These are phyloP conservation scores for Ganoderma lucidum DNA, from an alignment of 1,284 basidiomycete genomes.

Conservation along the genomic window DNA sequence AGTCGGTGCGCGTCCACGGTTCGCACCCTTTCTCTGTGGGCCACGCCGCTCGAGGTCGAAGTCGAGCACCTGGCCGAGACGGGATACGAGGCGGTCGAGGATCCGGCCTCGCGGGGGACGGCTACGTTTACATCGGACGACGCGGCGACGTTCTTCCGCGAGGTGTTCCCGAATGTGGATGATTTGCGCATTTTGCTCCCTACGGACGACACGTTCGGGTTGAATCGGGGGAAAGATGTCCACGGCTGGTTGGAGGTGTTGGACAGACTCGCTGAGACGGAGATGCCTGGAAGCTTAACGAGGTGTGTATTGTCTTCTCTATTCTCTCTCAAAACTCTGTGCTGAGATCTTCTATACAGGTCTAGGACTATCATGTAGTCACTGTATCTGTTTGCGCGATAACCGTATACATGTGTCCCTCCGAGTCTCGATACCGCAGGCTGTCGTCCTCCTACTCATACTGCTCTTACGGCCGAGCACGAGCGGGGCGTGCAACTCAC, in stretches of 20 bases:
- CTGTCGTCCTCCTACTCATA: no score
- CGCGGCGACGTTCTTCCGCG: not conserved
- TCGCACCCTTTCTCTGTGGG: slow-evolving; percentile 7
- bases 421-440: no score
- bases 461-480: no score
- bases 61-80: not conserved
- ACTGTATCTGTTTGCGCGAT: not conserved
- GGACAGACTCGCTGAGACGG: not conserved
- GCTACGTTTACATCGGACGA: not conserved
- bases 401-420: no score
- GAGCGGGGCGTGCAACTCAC: no score
- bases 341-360: not conserved
- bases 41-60: slow-evolving; percentile 6
- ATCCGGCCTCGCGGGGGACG: not conserved
- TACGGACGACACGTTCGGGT: not conserved
- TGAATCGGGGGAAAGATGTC: not conserved
- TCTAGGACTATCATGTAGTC: not conserved
- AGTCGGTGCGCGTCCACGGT: not conserved
- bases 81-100: not conserved
- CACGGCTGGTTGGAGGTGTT: not conserved
- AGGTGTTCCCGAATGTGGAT: slow-evolving; percentile 5
- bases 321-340: not conserved
- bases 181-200: not conserved
- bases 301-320: not conserved
- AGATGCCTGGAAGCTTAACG: not conserved